Conservation (phyloP, 2,329 filamentous ascomycete genomes). For the Sporothrix luriei region DNA sequence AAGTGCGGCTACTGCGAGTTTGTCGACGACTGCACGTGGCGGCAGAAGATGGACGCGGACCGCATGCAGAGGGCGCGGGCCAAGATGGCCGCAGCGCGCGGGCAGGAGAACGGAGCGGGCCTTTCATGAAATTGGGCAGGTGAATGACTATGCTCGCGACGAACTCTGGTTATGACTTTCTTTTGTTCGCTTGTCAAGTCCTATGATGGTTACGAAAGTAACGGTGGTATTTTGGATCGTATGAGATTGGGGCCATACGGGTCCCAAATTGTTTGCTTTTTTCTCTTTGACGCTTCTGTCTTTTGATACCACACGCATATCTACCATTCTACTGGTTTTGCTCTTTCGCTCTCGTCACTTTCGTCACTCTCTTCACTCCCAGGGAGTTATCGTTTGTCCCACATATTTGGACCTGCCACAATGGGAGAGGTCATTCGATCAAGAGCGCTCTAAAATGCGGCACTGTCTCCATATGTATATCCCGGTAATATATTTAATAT, state of each 20-base stretch:
- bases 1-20: conserved; percentile 89
- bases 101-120: not conserved
- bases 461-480: not conserved
- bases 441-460: not conserved
- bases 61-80: conserved; percentile 36
- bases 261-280: not conserved
- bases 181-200: not conserved
- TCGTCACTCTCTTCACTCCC: not conserved
- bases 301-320: not conserved
- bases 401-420: not conserved
- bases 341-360: not conserved
- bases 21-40: conserved; percentile 74
- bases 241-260: too few relatives aligned
- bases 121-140: too few relatives aligned
- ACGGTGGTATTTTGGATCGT: not conserved
- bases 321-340: too few relatives aligned
- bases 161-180: too few relatives aligned
- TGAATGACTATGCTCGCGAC: too few relatives aligned
- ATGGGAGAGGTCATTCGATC: not conserved
- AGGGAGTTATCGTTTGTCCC: not conserved
- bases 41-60: conserved; percentile 68
- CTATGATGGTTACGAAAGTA: conserved; percentile 12
- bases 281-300: not conserved
- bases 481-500: conserved; percentile 13
- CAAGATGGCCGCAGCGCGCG: conserved; percentile 11